Conservation (phyloP, 352 stramenopile genomes). For the Ophiocytium majus region DNA sequence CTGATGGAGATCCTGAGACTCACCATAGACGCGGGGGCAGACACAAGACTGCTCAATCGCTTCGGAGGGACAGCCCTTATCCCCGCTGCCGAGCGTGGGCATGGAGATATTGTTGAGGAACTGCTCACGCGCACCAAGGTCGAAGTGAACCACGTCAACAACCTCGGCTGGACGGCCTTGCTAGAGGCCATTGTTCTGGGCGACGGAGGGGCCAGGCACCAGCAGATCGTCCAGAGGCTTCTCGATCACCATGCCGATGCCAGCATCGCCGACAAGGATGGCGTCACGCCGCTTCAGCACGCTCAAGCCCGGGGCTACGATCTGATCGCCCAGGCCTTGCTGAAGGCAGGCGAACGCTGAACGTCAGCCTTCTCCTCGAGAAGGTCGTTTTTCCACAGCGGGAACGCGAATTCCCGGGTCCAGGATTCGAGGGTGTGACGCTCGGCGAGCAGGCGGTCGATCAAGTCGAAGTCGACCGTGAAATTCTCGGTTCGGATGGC, state of each 20-base stretch:
- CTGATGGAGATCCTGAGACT: constrained; percentile 1
- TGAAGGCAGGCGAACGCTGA: not conserved
- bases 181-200: not conserved
- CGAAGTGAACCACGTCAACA: constrained; percentile 9
- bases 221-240: not conserved
- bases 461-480: no score
- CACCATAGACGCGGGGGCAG: not conserved
- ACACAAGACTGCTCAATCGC: not conserved
- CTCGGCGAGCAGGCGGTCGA: no score
- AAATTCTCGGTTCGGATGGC: no score
- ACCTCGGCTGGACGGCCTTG: constrained; percentile 8
- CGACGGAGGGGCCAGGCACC: not conserved
- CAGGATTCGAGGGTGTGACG: no score
- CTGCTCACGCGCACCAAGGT: not conserved
- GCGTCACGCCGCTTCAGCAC: constrained; percentile 11
- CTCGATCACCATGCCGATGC: not conserved
- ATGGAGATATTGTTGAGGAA: not conserved
- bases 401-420: no score
- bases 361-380: no score
- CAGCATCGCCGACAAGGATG: not conserved
- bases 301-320: not conserved
- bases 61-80: not conserved
- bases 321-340: not conserved
- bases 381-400: no score
- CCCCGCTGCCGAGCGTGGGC: not conserved